Conservation (phyloP, 116 monocot genomes). For the Cymodocea nodosa region DNA sequence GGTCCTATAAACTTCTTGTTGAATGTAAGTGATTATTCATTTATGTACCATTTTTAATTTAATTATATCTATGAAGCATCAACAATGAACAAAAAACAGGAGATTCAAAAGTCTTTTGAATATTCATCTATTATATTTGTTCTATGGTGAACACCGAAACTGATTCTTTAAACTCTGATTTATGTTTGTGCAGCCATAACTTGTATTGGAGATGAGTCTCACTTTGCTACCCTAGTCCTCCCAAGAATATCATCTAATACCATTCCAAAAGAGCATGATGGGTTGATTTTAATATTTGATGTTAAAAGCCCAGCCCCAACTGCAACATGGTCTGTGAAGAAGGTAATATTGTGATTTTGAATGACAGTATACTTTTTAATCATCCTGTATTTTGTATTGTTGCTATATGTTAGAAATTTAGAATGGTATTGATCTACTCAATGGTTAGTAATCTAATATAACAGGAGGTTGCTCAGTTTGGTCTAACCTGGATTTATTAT, state of each 20-base stretch:
- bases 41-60: not conserved
- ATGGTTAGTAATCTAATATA: too few species aligned
- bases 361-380: too few species aligned
- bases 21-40: constrained; percentile 37
- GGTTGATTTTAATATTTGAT: constrained; percentile 66
- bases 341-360: constrained; percentile 28
- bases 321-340: constrained; percentile 61
- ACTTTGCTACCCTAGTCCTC: constrained; percentile 64
- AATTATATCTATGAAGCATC: not conserved
- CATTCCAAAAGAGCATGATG: constrained; percentile 24
- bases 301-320: constrained; percentile 38
- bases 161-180: not conserved
- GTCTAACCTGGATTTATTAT: too few species aligned
- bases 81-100: too few species aligned
- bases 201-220: constrained; percentile 27
- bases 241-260: constrained; percentile 6
- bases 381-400: too few species aligned
- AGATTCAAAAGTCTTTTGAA: too few species aligned
- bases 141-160: too few species aligned
- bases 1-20: constrained; percentile 71
- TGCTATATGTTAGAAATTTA: too few species aligned
- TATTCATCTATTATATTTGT: too few species aligned
- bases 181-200: constrained; percentile 41
- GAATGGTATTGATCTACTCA: too few species aligned
- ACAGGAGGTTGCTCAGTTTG: too few species aligned